phyloP scores from a whole-genome alignment of 495 filamentous ascomycete species.

The Aspergillus mulundensis region DNA sequence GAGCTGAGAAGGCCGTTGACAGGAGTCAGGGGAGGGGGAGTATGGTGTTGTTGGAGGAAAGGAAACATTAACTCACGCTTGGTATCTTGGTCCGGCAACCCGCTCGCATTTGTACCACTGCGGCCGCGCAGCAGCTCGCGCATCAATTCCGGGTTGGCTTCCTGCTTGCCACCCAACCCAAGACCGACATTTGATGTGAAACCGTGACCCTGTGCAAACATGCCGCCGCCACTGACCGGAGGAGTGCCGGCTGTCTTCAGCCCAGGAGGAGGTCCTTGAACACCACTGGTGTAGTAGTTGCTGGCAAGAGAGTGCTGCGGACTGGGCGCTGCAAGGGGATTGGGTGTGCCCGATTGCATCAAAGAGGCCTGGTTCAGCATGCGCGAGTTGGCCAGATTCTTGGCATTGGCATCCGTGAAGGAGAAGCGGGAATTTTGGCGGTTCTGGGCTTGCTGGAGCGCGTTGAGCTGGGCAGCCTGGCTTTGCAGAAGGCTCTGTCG shows the following conservation, averaged over 20 bases:
- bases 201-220: constrained; percentile 73
- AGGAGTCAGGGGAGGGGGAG: constrained; percentile 84
- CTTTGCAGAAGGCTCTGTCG: constrained; percentile 58
- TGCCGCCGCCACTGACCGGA: constrained; percentile 70
- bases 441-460: constrained; percentile 63
- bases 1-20: constrained; percentile 80
- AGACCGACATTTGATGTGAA: constrained; percentile 66
- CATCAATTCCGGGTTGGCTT: constrained; percentile 71
- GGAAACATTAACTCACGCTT: constrained; percentile 95
- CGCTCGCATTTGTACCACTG: constrained; percentile 52
- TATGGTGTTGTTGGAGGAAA: constrained; percentile 78
- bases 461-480: constrained; percentile 46
- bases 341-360: constrained; percentile 69
- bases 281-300: constrained; percentile 52
- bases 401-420: constrained; percentile 76
- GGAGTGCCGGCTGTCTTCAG: constrained; percentile 92
- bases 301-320: constrained; percentile 41
- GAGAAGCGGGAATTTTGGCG: constrained; percentile 85
- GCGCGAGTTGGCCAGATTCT: constrained; percentile 77
- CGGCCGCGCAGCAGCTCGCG: constrained; percentile 68
- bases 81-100: constrained; percentile 67
- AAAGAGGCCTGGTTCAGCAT: constrained; percentile 83
- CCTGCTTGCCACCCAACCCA: constrained; percentile 69
- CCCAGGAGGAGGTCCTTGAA: constrained; percentile 91
- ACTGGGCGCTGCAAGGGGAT: constrained; percentile 56